Conservation (phyloP, 805 yeast genomes). For the Candida vartiovaarae region DNA sequence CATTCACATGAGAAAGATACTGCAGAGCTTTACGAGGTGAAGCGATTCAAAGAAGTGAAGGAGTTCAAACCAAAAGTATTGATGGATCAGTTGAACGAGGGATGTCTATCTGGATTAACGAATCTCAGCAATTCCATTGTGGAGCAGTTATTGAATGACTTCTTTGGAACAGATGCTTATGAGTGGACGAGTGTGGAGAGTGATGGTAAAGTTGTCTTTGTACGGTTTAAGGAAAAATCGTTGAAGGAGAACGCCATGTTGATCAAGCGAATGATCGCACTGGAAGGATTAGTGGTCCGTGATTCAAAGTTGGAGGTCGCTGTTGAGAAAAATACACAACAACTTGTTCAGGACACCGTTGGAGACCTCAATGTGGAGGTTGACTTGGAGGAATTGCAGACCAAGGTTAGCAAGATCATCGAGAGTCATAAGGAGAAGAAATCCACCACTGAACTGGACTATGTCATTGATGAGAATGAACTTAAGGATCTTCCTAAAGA, state of each 20-base stretch:
- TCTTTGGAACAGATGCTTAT: constrained; percentile 16
- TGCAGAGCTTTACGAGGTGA: constrained; percentile 5
- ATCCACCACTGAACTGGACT: constrained; percentile 20
- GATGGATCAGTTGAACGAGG: constrained; percentile 29
- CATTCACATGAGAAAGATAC: not conserved
- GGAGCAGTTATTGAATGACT: constrained; percentile 27
- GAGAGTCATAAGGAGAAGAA: constrained; percentile 3
- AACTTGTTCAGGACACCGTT: constrained; percentile 7
- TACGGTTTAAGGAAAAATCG: constrained; percentile 22
- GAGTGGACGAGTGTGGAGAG: constrained; percentile 31
- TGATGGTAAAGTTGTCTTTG: constrained; percentile 30
- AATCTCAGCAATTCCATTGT: constrained; percentile 24
- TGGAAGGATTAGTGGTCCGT: constrained; percentile 1
- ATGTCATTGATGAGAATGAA: constrained; percentile 51
- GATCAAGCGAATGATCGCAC: not conserved
- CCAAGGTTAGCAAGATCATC: not conserved
- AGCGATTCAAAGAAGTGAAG: constrained; percentile 20
- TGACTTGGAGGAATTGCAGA: not conserved
- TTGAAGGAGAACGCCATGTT: not conserved
- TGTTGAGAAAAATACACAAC: constrained; percentile 8
- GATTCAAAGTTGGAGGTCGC: constrained; percentile 2
- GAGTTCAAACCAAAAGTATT: constrained; percentile 23
- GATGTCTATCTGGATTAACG: constrained; percentile 30
- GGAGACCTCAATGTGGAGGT: constrained; percentile 1
- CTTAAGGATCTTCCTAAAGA: constrained; percentile 50